Base-by-base conservation (phyloP, 2,329 filamentous ascomycete genomes). In the Ophiostoma piceae region DNA sequence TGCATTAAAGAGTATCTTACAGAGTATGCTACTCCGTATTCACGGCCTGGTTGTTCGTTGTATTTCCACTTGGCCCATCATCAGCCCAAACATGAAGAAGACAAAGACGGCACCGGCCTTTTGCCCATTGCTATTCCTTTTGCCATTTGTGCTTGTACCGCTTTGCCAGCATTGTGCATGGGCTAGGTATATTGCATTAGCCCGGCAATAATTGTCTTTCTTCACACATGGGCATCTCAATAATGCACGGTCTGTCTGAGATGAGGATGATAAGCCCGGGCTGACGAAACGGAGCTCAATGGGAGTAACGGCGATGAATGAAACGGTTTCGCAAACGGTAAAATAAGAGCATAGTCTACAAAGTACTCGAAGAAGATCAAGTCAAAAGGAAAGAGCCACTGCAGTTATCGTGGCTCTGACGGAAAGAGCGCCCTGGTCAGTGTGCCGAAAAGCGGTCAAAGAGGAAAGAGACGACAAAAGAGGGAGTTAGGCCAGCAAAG, bases 221-320 rank as follows among this genome's bases (percentile, higher is more conserved):
- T 57, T 57, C 51, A 57, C 51, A 57, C 51, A 32, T 62, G 57
- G 26, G 26, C 57, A 32, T 62, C 57, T 62, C 57, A 62, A 62
- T 62, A 29, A 62, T 62, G 26, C 57, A 60, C 22, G 26, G 54
- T 60, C 7, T 62, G 57, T 32, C 26, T 62, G 57, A 62, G 22
- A 32, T 62, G 57, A 32, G 26, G 3, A 32, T 29, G 26, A 32
- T 60, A 32, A 62, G 26, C 26, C 12, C 51, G n/a, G 51, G n/a
- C 22, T 26, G n/a, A 22, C 22, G 9, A 26, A 57, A 57, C 51
- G 51, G 51, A 57, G 51, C 51, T 51, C 8, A 51, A 26, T 57
- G 26, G 26, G n/a, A 14, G 9, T 14, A 5, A 47, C 39, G 19
- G 19, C 16, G 4, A 47, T n/a, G 16, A 7, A 47, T 57, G n/a